Percentiles rank a stretch among this genome's conserved stretches.
Conservation (phyloP, 1,284 basidiomycete genomes). For the Ustilago shanxiensis region DNA sequence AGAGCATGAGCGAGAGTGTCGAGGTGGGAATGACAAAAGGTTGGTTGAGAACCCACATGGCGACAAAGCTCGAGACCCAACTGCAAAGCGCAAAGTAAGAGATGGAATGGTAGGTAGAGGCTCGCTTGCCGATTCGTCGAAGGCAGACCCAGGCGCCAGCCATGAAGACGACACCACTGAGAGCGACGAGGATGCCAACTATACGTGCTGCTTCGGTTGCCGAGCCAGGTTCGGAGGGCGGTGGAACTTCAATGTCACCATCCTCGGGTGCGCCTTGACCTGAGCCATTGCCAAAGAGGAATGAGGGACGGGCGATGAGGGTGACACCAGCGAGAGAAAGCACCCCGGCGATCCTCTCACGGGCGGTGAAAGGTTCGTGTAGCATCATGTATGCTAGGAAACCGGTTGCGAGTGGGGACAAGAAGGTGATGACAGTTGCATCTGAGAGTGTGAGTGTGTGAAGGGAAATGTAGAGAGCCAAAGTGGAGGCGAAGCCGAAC, state of each 20-base stretch:
- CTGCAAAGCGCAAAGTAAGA: slow-evolving; percentile 78
- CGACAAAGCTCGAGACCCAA: slow-evolving; percentile 74
- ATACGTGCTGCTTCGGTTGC: slow-evolving; percentile 33
- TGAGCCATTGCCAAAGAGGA: slow-evolving; percentile 38
- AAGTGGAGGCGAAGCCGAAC: slow-evolving; percentile 76
- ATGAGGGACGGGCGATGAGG: slow-evolving; percentile 72
- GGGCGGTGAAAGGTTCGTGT: slow-evolving; percentile 76
- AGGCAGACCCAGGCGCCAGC: slow-evolving; percentile 79
- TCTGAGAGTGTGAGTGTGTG: slow-evolving; percentile 80
- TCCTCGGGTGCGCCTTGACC: slow-evolving; percentile 42
- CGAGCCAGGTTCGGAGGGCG: slow-evolving; percentile 11
- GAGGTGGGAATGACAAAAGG: slow-evolving; percentile 45
- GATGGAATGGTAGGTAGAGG: slow-evolving; percentile 80
- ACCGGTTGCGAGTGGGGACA: slow-evolving; percentile 79
- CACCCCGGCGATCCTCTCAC: slow-evolving; percentile 78
- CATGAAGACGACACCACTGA: slow-evolving; percentile 76
- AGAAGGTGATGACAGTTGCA: slow-evolving; percentile 81
- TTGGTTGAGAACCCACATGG: slow-evolving; percentile 40
- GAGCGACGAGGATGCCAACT: slow-evolving; percentile 72
- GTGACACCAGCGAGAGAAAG: slow-evolving; percentile 77
- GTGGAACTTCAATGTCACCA: slow-evolving; percentile 30
- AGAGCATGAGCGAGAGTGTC: slow-evolving; percentile 26
- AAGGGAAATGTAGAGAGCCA: slow-evolving; percentile 78
- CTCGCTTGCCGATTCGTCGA: slow-evolving; percentile 79
- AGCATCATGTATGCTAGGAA: slow-evolving; percentile 79